Percentiles rank a stretch among this genome's conserved stretches.
These are phyloP conservation scores for Arachis stenosperma DNA, from an alignment of 306 rosid species.

Conservation along the genomic window DNA sequence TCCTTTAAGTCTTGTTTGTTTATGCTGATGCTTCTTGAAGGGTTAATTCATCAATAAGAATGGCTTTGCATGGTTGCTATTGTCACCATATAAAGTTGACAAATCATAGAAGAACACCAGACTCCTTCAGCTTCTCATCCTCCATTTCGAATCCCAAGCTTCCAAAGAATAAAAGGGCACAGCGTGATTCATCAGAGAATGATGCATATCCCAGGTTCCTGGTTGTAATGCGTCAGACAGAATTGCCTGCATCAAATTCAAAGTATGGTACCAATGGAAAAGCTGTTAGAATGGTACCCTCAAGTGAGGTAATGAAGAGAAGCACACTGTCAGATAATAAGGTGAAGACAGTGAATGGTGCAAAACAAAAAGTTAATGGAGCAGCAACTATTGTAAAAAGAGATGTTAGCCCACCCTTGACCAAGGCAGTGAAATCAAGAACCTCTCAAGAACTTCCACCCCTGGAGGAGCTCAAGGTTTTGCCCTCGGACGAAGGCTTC, in stretches of 20 bases:
- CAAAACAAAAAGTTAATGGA: constrained; percentile 63
- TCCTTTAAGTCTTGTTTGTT: background rate
- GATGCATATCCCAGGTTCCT: constrained; percentile 40
- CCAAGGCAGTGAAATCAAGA: constrained; percentile 45
- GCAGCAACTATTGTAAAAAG: constrained; percentile 59
- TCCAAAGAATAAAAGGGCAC: constrained; percentile 42
- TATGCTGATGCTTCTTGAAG: constrained; percentile 31
- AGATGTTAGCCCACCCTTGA: constrained; percentile 43
- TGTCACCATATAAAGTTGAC: constrained; percentile 50
- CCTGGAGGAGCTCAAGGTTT: constrained; percentile 71
- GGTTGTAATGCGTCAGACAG: constrained; percentile 64
- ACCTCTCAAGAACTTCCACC: constrained; percentile 64
- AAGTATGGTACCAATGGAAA: constrained; percentile 67
- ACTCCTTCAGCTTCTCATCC: constrained; percentile 62
- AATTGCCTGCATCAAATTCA: constrained; percentile 55
- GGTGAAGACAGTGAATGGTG: constrained; percentile 55
- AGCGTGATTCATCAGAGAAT: constrained; percentile 31
- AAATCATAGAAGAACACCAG: constrained; percentile 47
- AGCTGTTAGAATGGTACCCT: constrained; percentile 81
- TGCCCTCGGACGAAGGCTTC: constrained; percentile 91
- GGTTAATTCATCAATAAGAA: constrained; percentile 55
- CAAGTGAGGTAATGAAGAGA: constrained; percentile 64
- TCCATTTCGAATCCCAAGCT: constrained; percentile 55
- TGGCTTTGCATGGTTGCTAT: constrained; percentile 70
- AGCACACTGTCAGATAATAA: constrained; percentile 49